A percentile compares a stretch with the other conserved stretches of the same genome.
phyloP scores from a whole-genome alignment of 805 yeast genomes.

The Cyberlindnera bimundalis region DNA sequence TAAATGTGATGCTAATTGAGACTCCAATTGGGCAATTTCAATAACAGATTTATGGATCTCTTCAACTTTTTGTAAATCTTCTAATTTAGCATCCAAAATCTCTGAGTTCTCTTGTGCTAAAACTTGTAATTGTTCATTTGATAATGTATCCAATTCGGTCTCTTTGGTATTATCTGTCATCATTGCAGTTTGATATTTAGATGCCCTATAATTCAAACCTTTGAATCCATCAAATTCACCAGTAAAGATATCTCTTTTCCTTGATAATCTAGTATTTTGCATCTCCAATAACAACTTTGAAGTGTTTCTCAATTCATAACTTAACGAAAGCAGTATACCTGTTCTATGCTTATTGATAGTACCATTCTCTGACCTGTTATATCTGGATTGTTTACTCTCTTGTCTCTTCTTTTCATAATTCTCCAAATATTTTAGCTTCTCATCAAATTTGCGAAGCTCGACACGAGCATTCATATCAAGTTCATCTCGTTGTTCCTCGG shows the following conservation, averaged over 20 bases:
- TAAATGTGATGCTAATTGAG: constrained; percentile 70
- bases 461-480: constrained; percentile 53
- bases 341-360: constrained; percentile 21
- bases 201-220: constrained; percentile 22
- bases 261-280: constrained; percentile 27
- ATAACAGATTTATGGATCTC: constrained; percentile 57
- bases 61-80: constrained; percentile 57
- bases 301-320: constrained; percentile 22
- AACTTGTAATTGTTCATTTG: constrained; percentile 54
- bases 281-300: constrained; percentile 23
- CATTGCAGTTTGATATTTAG: constrained; percentile 11
- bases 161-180: constrained; percentile 2
- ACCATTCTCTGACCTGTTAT: constrained; percentile 15
- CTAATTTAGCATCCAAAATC: constrained; percentile 49
- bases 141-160: constrained; percentile 20
- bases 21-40: constrained; percentile 73
- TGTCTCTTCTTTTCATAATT: constrained; percentile 49
- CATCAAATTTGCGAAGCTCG: constrained; percentile 49
- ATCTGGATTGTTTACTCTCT: constrained; percentile 19
- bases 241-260: constrained; percentile 23
- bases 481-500: constrained; percentile 48
- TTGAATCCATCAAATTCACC: constrained; percentile 17
- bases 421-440: constrained; percentile 46
- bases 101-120: constrained; percentile 58
- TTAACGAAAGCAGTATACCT: constrained; percentile 22